These are phyloP conservation scores for Penicillium bovifimosum DNA, from an alignment of 495 filamentous ascomycete genomes.

Conservation along the genomic window DNA sequence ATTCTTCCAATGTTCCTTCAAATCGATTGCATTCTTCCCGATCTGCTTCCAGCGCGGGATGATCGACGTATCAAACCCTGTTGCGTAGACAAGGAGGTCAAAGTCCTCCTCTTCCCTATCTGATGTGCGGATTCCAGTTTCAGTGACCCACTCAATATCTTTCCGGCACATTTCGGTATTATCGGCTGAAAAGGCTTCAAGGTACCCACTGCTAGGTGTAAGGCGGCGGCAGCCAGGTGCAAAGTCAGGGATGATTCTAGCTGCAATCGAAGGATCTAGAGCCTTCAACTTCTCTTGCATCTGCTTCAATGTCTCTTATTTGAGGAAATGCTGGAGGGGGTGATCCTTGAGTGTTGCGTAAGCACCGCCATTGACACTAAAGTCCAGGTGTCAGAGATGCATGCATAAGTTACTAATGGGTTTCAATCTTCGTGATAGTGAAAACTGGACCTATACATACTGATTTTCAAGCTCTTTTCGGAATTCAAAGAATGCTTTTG, in stretches of 20 bases:
- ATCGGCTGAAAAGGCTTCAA: slow-evolving; percentile 29
- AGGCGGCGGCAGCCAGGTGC: slow-evolving; percentile 40
- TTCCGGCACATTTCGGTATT: slow-evolving; percentile 46
- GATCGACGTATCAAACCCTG: slow-evolving; percentile 43
- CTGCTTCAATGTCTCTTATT: background rate
- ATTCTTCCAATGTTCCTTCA: slow-evolving; percentile 21
- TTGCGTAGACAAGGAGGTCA: slow-evolving; percentile 47
- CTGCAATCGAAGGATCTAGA: slow-evolving; percentile 21
- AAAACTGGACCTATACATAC: too few relatives aligned
- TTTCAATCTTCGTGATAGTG: background rate
- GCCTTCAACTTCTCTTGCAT: slow-evolving; percentile 34
- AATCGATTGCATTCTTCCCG: slow-evolving; percentile 26
- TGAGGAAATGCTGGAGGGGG: background rate
- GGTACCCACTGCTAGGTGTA: slow-evolving; percentile 33
- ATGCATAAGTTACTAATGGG: background rate
- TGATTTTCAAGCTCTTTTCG: slow-evolving; percentile 9
- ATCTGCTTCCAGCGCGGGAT: slow-evolving; percentile 28
- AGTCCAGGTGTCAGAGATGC: background rate
- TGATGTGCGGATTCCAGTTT: slow-evolving; percentile 38
- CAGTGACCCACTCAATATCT: slow-evolving; percentile 44
- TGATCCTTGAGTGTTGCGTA: background rate
- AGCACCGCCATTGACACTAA: background rate
- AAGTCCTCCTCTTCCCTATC: slow-evolving; percentile 19
- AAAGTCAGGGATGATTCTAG: slow-evolving; percentile 38
- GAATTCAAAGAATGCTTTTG: slow-evolving; percentile 4